Evolutionary conservation across 2,329 filamentous ascomycete species (phyloP).

Genomic region (Neospermospora avenae): DNA sequence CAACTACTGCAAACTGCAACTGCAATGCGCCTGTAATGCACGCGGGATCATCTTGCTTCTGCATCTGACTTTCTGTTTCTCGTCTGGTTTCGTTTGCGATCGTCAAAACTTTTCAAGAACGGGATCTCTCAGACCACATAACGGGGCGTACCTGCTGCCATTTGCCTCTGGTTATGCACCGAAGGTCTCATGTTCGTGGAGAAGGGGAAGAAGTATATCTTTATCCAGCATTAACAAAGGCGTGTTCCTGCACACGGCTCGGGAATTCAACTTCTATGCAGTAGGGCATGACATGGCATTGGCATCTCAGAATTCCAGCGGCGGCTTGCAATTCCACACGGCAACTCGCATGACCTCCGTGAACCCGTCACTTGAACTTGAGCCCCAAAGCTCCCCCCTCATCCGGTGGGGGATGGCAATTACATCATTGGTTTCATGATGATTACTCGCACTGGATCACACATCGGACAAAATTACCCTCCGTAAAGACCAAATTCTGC

Average conservation of each 20-base stretch:
- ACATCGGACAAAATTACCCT: not conserved
- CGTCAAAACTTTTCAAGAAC: not conserved
- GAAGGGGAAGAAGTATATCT: not conserved
- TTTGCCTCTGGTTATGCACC: not conserved
- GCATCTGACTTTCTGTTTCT: slow-evolving; percentile 15
- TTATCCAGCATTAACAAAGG: not conserved
- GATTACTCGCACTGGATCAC: not conserved
- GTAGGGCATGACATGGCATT: not conserved
- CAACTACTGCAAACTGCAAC: slow-evolving; percentile 3
- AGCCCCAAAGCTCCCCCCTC: not conserved
- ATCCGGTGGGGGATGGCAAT: not conserved
- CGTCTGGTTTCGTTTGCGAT: not conserved
- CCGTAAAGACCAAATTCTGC: too few relatives aligned
- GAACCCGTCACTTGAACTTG: not conserved
- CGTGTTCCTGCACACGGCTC: slow-evolving; percentile 2
- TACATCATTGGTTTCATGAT: slow-evolving; percentile 2
- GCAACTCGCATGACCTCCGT: slow-evolving; percentile 1
- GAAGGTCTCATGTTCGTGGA: not conserved
- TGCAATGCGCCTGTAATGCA: slow-evolving; percentile 16
- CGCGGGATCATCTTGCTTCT: slow-evolving; percentile 20
- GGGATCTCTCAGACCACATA: not conserved
- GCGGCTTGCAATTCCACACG: not conserved
- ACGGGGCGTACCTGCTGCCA: not conserved
- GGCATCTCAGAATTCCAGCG: not conserved
- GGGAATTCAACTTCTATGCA: not conserved